Percentiles rank a stretch among this genome's conserved stretches.
These are phyloP conservation scores for Miscanthus sacchariflorus DNA, from an alignment of 202 grass and related monocot genomes.

Conservation along the genomic window DNA sequence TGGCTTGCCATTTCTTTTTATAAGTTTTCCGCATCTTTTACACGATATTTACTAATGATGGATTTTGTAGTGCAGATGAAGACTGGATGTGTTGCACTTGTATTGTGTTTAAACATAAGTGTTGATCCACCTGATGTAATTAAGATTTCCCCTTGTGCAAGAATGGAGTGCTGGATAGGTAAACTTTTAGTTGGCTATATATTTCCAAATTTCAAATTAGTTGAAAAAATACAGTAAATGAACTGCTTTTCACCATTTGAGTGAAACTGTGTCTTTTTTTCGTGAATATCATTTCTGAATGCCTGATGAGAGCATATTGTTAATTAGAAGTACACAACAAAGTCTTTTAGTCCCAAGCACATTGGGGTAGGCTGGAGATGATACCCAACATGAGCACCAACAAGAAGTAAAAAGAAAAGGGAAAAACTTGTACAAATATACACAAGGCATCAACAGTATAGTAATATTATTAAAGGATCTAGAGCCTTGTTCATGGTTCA, in stretches of 20 bases:
- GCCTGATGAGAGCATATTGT: background rate
- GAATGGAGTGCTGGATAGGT: conserved; percentile 99
- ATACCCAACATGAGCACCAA: background rate
- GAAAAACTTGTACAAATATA: background rate
- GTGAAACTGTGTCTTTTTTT: conserved; percentile 10
- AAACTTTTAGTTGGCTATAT: conserved; percentile 32
- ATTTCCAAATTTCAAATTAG: conserved; percentile 8
- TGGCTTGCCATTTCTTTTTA: background rate
- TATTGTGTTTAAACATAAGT: conserved; percentile 97
- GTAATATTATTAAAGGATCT: background rate
- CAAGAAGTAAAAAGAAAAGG: background rate
- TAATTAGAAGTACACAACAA: background rate
- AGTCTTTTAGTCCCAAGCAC: background rate
- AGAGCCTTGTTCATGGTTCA: background rate
- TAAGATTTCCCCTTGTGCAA: conserved; percentile 95
- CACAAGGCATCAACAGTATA: background rate
- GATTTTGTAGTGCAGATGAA: conserved; percentile 84
- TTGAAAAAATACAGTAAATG: conserved; percentile 4
- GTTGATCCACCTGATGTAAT: conserved; percentile 97
- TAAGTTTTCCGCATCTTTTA: conserved; percentile 8
- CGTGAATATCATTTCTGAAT: conserved; percentile 2
- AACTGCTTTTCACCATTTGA: conserved; percentile 23
- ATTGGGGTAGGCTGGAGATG: background rate
- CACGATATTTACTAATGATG: conserved; percentile 41
- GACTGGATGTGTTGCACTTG: conserved; percentile 95